These are phyloP conservation scores for Pleurozium schreberi DNA, from an alignment of 225 moss, liverwort and hornwort genomes.

Conservation along the genomic window DNA sequence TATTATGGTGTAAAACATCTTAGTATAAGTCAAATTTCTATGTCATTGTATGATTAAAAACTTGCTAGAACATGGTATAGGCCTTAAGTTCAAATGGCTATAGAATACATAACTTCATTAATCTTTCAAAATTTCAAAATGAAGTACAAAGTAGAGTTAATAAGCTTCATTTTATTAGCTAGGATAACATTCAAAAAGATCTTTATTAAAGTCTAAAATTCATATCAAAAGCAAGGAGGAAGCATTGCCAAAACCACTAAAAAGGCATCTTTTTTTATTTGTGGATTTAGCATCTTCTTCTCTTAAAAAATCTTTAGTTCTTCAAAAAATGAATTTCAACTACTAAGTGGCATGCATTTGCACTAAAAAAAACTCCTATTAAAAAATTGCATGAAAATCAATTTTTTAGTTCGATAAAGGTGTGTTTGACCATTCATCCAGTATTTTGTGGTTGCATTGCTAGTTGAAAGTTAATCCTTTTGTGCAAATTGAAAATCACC, in stretches of 20 bases:
- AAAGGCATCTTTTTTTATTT: rapidly evolving
- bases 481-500: background rate
- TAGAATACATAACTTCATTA: background rate
- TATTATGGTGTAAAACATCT: background rate
- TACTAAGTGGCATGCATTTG: background rate
- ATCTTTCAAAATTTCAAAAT: background rate
- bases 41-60: background rate
- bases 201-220: background rate
- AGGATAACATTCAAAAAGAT: background rate
- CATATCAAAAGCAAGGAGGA: rapidly evolving
- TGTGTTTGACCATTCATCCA: rapidly evolving
- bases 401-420: rapidly evolving
- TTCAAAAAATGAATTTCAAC: rapidly evolving
- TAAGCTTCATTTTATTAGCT: background rate
- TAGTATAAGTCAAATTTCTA: background rate
- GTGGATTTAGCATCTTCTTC: background rate
- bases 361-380: background rate
- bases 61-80: too few relatives aligned
- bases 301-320: too few relatives aligned
- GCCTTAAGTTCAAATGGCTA: background rate
- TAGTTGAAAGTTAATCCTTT: background rate
- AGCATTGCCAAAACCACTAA: rapidly evolving
- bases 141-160: background rate
- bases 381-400: background rate
- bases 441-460: rapidly evolving